Conservation (phyloP, 2,329 filamentous ascomycete species). For the Aspergillus brasiliensis region DNA sequence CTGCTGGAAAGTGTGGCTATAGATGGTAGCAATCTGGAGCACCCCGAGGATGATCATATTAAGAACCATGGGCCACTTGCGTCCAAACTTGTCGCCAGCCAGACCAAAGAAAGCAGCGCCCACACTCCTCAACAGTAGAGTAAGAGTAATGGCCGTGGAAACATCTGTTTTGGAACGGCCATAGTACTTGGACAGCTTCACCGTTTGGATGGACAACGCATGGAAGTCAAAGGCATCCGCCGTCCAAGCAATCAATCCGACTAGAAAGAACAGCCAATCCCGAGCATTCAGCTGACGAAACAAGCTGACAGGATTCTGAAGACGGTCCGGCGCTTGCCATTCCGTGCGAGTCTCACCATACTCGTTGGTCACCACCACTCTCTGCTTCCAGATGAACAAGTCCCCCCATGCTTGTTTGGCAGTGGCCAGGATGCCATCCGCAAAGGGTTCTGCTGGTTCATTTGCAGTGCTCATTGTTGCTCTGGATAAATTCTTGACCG, state of each 20-base stretch:
- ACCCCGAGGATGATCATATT: constrained; percentile 74
- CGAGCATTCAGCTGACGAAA: constrained; percentile 63
- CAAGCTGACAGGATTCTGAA: constrained; percentile 70
- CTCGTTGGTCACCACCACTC: constrained; percentile 56
- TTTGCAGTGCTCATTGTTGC: constrained; percentile 22
- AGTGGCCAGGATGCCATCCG: constrained; percentile 65
- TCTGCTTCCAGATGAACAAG: constrained; percentile 73
- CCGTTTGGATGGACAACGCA: constrained; percentile 75
- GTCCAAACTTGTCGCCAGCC: constrained; percentile 75
- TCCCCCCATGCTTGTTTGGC: constrained; percentile 66
- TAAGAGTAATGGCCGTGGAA: constrained; percentile 63
- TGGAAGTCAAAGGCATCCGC: constrained; percentile 85
- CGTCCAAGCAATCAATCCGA: constrained; percentile 75
- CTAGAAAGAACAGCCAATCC: constrained; percentile 75
- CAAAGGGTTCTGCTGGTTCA: constrained; percentile 66
- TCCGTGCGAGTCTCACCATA: constrained; percentile 68
- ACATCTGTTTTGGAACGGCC: constrained; percentile 66
- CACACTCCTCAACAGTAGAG: constrained; percentile 71
- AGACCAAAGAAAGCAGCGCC: constrained; percentile 77
- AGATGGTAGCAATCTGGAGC: constrained; percentile 78
- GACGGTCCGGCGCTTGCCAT: constrained; percentile 67
- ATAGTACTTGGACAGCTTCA: constrained; percentile 66
- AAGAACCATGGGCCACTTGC: constrained; percentile 77
- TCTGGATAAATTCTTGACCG: background rate
- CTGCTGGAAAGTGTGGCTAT: constrained; percentile 68